phyloP scores from a whole-genome alignment of 2,329 filamentous ascomycete species.

The Helicocarpus griseus region DNA sequence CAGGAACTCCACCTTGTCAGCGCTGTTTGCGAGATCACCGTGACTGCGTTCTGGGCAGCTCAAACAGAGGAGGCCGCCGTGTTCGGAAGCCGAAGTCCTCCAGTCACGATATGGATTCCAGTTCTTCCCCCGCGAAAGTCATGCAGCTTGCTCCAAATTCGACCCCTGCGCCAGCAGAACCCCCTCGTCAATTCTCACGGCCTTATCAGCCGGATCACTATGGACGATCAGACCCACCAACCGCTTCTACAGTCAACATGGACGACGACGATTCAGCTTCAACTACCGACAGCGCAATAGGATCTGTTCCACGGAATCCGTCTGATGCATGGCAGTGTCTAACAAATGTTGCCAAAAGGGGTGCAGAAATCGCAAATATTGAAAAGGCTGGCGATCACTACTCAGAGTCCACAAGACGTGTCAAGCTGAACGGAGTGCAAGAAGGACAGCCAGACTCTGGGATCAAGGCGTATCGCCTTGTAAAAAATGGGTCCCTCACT shows the following conservation, averaged over 20 bases:
- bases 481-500: conserved; percentile 38
- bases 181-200: conserved; percentile 17
- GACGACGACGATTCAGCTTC: conserved; percentile 33
- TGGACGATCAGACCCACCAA: conserved; percentile 23
- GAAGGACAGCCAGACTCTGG: conserved; percentile 23
- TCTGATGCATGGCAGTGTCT: conserved; percentile 42
- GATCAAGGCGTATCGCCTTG: conserved; percentile 33
- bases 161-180: conserved; percentile 20
- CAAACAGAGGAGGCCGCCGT: conserved; percentile 50
- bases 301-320: conserved; percentile 35
- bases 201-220: conserved; percentile 28
- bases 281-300: conserved; percentile 27
- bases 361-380: conserved; percentile 17
- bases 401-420: conserved; percentile 16
- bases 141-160: conserved; percentile 17
- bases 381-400: conserved; percentile 17
- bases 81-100: conserved; percentile 44
- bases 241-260: conserved; percentile 18
- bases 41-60: conserved; percentile 50
- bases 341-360: conserved; percentile 35
- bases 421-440: conserved; percentile 18
- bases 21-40: conserved; percentile 48
- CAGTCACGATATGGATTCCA: conserved; percentile 21
- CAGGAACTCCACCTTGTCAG: conserved; percentile 45
- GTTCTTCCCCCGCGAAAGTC: conserved; percentile 17